Conservation (phyloP, 306 rosid species). For the Lathyrus tuberosus region DNA sequence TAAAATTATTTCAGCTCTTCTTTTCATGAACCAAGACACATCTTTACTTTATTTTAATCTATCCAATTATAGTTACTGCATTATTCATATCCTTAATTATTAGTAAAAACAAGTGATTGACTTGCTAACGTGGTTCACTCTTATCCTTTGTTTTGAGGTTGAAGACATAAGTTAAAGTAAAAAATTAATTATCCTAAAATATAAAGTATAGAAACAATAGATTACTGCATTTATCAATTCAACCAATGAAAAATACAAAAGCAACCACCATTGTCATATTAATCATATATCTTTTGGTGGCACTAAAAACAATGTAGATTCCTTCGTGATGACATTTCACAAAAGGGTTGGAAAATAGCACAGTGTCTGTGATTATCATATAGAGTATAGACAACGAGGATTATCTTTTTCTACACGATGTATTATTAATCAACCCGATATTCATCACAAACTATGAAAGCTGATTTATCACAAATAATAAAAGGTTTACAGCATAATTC, state of each 20-base stretch:
- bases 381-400: background rate
- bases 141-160: background rate
- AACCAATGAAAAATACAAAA: slow-evolving; percentile 18
- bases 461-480: background rate
- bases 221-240: background rate
- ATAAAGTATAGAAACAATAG: background rate
- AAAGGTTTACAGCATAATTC: background rate
- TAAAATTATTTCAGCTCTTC: too few relatives aligned
- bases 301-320: slow-evolving; percentile 28
- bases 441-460: slow-evolving; percentile 25
- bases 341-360: slow-evolving; percentile 40
- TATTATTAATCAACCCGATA: slow-evolving; percentile 3
- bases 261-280: slow-evolving; percentile 27
- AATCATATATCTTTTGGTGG: slow-evolving; percentile 9
- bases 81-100: too few relatives aligned
- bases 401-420: slow-evolving; percentile 1
- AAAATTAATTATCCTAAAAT: background rate
- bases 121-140: too few relatives aligned
- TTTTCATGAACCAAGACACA: too few relatives aligned
- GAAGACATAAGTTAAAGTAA: background rate
- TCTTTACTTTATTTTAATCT: too few relatives aligned
- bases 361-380: slow-evolving; percentile 21
- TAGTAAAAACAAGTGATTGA: too few relatives aligned
- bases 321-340: slow-evolving; percentile 38
- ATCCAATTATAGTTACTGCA: too few relatives aligned